phyloP scores from a whole-genome alignment of 495 filamentous ascomycete species.

The Penicillium canescens region DNA sequence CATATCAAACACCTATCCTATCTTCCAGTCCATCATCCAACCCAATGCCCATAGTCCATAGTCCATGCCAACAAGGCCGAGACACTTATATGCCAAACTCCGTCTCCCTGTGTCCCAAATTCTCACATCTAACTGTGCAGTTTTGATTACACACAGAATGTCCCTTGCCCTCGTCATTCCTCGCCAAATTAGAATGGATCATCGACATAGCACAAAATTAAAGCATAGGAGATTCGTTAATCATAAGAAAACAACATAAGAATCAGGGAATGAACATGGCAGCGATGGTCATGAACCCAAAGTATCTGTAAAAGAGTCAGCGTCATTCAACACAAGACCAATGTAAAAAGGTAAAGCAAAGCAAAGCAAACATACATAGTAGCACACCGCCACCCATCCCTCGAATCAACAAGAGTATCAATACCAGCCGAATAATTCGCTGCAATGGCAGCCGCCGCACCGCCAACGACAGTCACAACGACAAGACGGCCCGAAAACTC shows the following conservation, averaged over 20 bases:
- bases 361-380: constrained; percentile 29
- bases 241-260: neutral
- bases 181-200: too few relatives aligned
- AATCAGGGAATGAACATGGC: constrained; percentile 41
- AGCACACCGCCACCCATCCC: constrained; percentile 45
- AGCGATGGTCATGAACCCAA: constrained; percentile 42
- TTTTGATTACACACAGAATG: neutral
- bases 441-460: constrained; percentile 38
- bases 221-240: neutral
- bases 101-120: neutral
- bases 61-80: neutral
- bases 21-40: neutral
- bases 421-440: constrained; percentile 38
- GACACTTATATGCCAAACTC: neutral
- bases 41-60: constrained; percentile 5
- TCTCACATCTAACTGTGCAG: too few relatives aligned
- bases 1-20: neutral
- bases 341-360: neutral
- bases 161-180: too few relatives aligned
- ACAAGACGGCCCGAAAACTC: constrained; percentile 57
- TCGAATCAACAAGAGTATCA: constrained; percentile 36
- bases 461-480: constrained; percentile 44
- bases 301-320: constrained; percentile 33
- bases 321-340: neutral
- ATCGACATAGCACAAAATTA: too few relatives aligned